phyloP scores from a whole-genome alignment of 768 basidiomycete species.

The Arthromyces matolae region DNA sequence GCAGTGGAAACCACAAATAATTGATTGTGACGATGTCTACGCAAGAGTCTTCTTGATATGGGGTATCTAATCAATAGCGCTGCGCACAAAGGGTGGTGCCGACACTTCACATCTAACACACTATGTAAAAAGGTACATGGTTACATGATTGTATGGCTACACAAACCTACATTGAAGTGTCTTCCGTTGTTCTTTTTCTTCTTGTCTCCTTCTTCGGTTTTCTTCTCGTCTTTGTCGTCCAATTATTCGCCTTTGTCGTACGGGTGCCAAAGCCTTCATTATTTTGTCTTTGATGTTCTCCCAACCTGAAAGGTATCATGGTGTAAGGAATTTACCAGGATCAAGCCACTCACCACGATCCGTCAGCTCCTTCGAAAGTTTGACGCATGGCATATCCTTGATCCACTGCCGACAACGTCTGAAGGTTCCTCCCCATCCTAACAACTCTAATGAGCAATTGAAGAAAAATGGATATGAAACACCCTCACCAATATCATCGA shows the following conservation, averaged over 20 bases:
- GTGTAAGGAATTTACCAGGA: neutral
- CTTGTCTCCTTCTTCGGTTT: neutral
- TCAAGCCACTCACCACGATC: conserved; percentile 2
- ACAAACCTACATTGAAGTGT: neutral
- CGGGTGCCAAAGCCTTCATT: neutral
- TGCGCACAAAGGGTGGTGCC: neutral
- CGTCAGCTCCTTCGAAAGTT: neutral
- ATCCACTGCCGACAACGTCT: neutral
- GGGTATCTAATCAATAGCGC: accelerated
- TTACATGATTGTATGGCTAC: too few relatives aligned
- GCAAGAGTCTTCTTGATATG: neutral
- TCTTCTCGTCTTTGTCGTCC: neutral
- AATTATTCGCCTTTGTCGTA: too few relatives aligned
- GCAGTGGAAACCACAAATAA: too few relatives aligned
- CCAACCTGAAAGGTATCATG: neutral
- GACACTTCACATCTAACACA: conserved; percentile 1
- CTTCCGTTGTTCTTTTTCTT: accelerated
- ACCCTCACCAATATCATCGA: neutral
- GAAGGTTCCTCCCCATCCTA: neutral
- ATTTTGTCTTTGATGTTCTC: conserved; percentile 1
- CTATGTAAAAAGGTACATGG: too few relatives aligned
- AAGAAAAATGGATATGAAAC: neutral
- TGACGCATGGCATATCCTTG: neutral
- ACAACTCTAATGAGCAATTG: neutral
- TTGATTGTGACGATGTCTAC: too few relatives aligned